Conservation (phyloP, 768 basidiomycete genomes). For the Tricholomella constricta region DNA sequence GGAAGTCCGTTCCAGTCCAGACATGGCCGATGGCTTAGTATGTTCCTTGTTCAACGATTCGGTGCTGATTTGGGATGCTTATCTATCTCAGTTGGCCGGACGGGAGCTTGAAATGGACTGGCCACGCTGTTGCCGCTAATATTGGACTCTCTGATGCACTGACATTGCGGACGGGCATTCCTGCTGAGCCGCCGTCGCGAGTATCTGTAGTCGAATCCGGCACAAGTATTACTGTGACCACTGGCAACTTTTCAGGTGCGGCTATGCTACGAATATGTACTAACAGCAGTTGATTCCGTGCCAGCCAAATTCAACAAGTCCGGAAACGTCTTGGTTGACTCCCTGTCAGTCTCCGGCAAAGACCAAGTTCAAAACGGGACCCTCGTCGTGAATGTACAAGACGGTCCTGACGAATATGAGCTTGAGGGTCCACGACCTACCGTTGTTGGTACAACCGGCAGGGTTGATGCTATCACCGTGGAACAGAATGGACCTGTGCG, state of each 20-base stretch:
- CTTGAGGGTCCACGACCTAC: constrained; percentile 23
- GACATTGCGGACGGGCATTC: constrained; percentile 31
- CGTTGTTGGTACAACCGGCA: constrained; percentile 26
- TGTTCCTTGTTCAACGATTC: constrained; percentile 6
- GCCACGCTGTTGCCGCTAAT: constrained; percentile 35
- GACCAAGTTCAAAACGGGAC: constrained; percentile 29
- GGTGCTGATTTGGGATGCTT: neutral
- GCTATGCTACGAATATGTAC: too few relatives aligned
- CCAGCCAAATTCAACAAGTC: constrained; percentile 34
- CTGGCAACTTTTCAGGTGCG: constrained; percentile 35
- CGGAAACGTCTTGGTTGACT: constrained; percentile 32
- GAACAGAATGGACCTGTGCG: constrained; percentile 40
- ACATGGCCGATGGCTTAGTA: constrained; percentile 42
- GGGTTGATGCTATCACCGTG: constrained; percentile 29
- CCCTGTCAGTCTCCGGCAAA: constrained; percentile 29
- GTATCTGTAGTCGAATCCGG: constrained; percentile 29
- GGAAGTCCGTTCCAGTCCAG: constrained; percentile 28
- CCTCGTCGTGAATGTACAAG: constrained; percentile 34
- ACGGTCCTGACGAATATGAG: constrained; percentile 36
- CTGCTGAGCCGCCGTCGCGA: constrained; percentile 31
- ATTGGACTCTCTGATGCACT: constrained; percentile 24
- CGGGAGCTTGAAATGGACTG: constrained; percentile 41
- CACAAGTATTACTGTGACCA: constrained; percentile 30
- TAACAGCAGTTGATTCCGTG: neutral
- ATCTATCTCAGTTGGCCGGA: constrained; percentile 21